A percentile compares a stretch with the other conserved stretches of the same genome.
Evolutionary conservation across 768 basidiomycete genomes (phyloP).

Genomic region (Gyrodon lividus): DNA sequence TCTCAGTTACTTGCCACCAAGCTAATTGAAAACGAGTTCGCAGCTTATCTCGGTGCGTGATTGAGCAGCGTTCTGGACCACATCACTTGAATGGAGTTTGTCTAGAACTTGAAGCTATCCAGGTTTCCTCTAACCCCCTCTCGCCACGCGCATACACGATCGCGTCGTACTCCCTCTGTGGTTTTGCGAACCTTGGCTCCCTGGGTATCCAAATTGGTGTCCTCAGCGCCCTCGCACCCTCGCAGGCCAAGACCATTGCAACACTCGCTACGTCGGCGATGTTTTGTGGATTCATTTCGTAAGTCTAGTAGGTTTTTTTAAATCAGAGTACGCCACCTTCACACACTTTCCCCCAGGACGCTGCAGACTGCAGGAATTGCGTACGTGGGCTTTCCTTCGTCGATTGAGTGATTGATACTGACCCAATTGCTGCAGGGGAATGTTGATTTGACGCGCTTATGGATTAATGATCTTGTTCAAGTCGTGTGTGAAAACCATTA

Average conservation of each 20-base stretch:
- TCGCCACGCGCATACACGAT: conserved; percentile 77
- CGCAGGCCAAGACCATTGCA: conserved; percentile 69
- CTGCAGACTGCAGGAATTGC: conserved; percentile 61
- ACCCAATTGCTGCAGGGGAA: conserved; percentile 40
- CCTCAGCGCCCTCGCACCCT: conserved; percentile 65
- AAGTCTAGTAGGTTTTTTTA: not conserved
- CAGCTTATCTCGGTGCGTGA: conserved; percentile 55
- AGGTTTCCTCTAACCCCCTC: conserved; percentile 51
- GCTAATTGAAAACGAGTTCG: conserved; percentile 85
- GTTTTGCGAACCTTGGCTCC: conserved; percentile 86
- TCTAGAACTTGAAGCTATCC: conserved; percentile 43
- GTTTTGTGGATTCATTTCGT: conserved; percentile 67
- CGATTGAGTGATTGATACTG: conserved; percentile 1
- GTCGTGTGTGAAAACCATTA: not conserved
- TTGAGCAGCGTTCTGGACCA: not conserved
- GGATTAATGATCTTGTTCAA: not conserved
- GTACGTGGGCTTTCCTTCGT: conserved; percentile 33
- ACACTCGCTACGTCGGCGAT: conserved; percentile 66
- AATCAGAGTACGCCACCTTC: not conserved
- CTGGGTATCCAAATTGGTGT: conserved; percentile 87
- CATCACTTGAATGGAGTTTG: not conserved
- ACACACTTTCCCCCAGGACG: conserved; percentile 30
- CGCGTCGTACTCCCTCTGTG: conserved; percentile 84
- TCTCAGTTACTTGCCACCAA: conserved; percentile 83
- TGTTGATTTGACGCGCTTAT: conserved; percentile 41